Conservation (phyloP, 2,329 filamentous ascomycete species). For the Paraphaeosphaeria minitans region DNA sequence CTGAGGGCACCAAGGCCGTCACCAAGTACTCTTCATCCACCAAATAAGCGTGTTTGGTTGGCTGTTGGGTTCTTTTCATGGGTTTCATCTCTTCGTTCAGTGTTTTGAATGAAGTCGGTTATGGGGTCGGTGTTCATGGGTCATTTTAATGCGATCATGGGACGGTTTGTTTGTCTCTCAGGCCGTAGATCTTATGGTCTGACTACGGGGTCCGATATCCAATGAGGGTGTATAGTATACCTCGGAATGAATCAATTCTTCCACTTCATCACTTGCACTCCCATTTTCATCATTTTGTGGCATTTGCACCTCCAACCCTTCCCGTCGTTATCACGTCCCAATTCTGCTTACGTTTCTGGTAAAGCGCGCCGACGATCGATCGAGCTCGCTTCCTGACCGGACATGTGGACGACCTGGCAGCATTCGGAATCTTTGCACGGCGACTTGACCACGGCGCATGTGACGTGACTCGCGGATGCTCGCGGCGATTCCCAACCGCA, state of each 20-base stretch:
- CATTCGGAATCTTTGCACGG: not conserved
- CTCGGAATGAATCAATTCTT: constrained; percentile 50
- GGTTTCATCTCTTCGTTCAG: constrained; percentile 59
- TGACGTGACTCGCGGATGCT: not conserved
- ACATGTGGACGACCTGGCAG: too few relatives aligned
- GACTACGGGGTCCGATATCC: constrained; percentile 45
- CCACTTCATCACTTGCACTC: constrained; percentile 35
- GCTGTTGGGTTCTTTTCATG: constrained; percentile 49
- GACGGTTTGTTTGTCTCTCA: constrained; percentile 51
- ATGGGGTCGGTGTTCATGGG: constrained; percentile 51
- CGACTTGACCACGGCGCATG: not conserved
- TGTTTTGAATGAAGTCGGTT: constrained; percentile 47
- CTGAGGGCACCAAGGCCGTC: constrained; percentile 99
- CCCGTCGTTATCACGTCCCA: too few relatives aligned
- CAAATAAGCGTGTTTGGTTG: constrained; percentile 73
- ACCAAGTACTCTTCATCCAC: constrained; percentile 99
- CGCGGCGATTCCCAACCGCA: not conserved
- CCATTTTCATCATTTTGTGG: constrained; percentile 1
- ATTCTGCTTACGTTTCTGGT: too few relatives aligned
- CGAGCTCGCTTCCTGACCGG: too few relatives aligned
- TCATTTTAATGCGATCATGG: constrained; percentile 60
- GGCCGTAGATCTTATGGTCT: constrained; percentile 44
- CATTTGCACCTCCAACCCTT: too few relatives aligned
- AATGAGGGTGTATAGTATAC: constrained; percentile 50
- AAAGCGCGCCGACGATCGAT: too few relatives aligned